Evolutionary conservation across 768 basidiomycete genomes (phyloP).

Genomic region (Auricularia sp.): DNA sequence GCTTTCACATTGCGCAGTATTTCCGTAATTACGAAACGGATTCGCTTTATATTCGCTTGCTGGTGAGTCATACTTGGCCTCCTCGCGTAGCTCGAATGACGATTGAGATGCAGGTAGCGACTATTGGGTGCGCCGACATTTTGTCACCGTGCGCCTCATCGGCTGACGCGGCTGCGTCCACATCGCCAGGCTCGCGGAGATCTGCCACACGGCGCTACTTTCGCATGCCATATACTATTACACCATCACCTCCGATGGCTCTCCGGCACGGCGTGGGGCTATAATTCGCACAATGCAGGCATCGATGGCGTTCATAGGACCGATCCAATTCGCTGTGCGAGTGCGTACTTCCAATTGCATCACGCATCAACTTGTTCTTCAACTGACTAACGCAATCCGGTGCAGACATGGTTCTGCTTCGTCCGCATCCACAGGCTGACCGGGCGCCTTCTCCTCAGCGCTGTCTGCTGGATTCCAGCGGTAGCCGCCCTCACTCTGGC

Average conservation of each 20-base stretch:
- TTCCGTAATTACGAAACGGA: background rate
- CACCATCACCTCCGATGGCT: background rate
- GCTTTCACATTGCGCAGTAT: background rate
- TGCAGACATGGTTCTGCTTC: background rate
- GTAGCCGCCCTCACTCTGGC: background rate
- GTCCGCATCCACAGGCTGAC: background rate
- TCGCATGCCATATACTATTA: background rate
- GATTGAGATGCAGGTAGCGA: background rate
- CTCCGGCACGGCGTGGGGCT: background rate
- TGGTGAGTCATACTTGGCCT: background rate
- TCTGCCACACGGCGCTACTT: background rate
- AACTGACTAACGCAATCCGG: background rate
- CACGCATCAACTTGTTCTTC: background rate
- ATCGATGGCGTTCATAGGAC: background rate
- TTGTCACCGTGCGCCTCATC: background rate
- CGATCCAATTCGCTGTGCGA: background rate
- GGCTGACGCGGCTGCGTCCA: background rate
- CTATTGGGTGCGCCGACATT: background rate
- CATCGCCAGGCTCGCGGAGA: background rate
- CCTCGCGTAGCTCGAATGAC: background rate
- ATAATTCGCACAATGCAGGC: background rate
- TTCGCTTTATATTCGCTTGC: background rate
- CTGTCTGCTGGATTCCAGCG: background rate
- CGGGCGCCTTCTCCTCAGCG: background rate
- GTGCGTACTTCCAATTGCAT: background rate